Evolutionary conservation across 2,329 filamentous ascomycete species (phyloP).

Genomic region (Stagonosporopsis vannaccii): DNA sequence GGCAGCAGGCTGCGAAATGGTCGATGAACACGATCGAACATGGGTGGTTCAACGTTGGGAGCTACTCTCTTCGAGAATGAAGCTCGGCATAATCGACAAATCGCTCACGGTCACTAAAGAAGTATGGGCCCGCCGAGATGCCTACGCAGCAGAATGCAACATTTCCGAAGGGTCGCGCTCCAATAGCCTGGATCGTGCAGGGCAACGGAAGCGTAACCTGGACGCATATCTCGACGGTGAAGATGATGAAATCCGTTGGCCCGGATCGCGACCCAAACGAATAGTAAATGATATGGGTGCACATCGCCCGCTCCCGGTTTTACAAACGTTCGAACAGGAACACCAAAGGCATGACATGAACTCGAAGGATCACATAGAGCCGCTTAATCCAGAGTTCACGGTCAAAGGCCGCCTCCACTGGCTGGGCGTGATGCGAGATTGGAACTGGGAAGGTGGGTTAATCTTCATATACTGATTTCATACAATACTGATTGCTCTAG

Average conservation of each 20-base stretch:
- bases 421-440: constrained; percentile 75
- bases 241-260: constrained; percentile 33
- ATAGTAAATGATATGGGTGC: constrained; percentile 2
- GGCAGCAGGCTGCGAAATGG: constrained; percentile 70
- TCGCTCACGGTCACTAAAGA: constrained; percentile 70
- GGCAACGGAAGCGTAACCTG: constrained; percentile 34
- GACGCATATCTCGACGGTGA: constrained; percentile 16
- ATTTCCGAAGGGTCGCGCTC: constrained; percentile 10
- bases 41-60: constrained; percentile 71
- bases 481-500: neutral
- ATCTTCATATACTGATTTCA: neutral
- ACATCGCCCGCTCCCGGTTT: neutral
- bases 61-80: constrained; percentile 66
- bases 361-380: constrained; percentile 36
- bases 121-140: constrained; percentile 71
- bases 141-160: constrained; percentile 50
- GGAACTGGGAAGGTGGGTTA: constrained; percentile 73
- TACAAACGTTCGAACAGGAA: constrained; percentile 2
- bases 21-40: constrained; percentile 64
- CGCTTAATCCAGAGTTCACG: constrained; percentile 66
- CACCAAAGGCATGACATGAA: constrained; percentile 35
- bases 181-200: constrained; percentile 18
- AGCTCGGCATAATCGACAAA: constrained; percentile 72
- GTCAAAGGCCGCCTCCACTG: constrained; percentile 73
- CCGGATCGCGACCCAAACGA: constrained; percentile 31